Base-by-base conservation (phyloP, 1,284 basidiomycete genomes). In the Cutaneotrichosporon cavernicola region DNA sequence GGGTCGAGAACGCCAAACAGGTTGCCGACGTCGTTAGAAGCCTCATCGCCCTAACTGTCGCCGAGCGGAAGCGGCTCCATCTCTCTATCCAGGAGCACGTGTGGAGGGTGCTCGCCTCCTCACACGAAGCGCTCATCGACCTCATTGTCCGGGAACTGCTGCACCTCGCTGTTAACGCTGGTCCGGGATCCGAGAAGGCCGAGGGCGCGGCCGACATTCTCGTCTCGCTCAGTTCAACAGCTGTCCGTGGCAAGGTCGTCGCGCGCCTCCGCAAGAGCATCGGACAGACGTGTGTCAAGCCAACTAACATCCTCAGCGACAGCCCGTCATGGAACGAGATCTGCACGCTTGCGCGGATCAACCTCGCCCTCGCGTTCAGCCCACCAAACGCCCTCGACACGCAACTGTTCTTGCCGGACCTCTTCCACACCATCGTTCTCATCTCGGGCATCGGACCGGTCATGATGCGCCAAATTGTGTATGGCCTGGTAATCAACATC, bases 241-340 rank as follows among this genome's bases (percentile, higher is more conserved):
- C 86, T 64, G 86, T 92, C 3, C 85, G 90, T 56, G 91, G 90
- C 47, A 86, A 88, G 69, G 83, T 94, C 30, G 84, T 92, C 55
- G 85, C 88, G 8, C 88, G 88, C 65, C 80, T 95, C 58, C 88
- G 92, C 55, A 92, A 90, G 89, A 87, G 87, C 31, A 84, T 92
- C 63, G 87, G 87, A 52, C 90, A 85, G 82, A 86, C 89, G 2
- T 87, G 89, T 56, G 83, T 86, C 52, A 86, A 86, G 71, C 83
- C 86, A 1, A 86, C 87, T 4, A 82, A 80, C 60, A 84, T 84
- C 13, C 83, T 94, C 3, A 82, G 85, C 2, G 87, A 91, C 53
- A 90, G 90, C 76, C 79, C 85, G 1, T 87, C 89, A 65, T 95
- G 91, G 90, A 87, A 85, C 66, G 92, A 95, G 75, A 90, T 95